Evolutionary conservation across 2,329 filamentous ascomycete species (phyloP).

Genomic region (Hymenoscyphus salicellus): DNA sequence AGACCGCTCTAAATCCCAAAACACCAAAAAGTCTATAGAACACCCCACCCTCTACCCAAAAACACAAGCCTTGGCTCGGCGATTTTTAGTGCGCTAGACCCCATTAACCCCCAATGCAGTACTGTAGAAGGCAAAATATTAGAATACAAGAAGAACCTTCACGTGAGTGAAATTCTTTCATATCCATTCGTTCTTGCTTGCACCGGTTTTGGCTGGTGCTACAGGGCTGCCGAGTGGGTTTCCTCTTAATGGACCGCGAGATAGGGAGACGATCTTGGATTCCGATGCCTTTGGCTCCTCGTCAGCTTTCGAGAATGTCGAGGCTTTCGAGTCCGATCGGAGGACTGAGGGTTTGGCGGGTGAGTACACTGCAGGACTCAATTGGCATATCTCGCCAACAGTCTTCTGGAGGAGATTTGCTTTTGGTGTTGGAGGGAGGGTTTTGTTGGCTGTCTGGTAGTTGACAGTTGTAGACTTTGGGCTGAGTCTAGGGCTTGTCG

Average conservation of each 20-base stretch:
- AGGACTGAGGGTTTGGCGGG: slow-evolving; percentile 7
- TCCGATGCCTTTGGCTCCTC: neutral
- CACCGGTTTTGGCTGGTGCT: neutral
- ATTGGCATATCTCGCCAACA: slow-evolving; percentile 11
- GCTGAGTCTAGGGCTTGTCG: slow-evolving; percentile 6
- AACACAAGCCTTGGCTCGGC: slow-evolving; percentile 7
- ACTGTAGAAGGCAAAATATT: neutral
- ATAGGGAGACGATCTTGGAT: slow-evolving; percentile 5
- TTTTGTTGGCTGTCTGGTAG: slow-evolving; percentile 12
- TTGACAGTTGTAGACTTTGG: slow-evolving; percentile 4
- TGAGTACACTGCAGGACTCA: slow-evolving; percentile 52
- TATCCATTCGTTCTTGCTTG: slow-evolving; percentile 15
- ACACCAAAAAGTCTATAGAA: slow-evolving; percentile 3
- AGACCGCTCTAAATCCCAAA: neutral
- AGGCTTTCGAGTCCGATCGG: neutral
- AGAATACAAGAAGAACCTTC: slow-evolving; percentile 2
- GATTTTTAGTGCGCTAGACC: neutral
- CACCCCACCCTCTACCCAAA: neutral
- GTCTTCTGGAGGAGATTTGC: slow-evolving; percentile 9
- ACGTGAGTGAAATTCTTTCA: slow-evolving; percentile 2
- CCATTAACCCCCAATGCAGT: neutral
- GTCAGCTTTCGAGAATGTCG: neutral
- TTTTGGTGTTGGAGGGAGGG: slow-evolving; percentile 17
- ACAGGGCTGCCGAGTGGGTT: slow-evolving; percentile 11
- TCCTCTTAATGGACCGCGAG: slow-evolving; percentile 10